A percentile compares a stretch with the other conserved stretches of the same genome.
Conservation (phyloP, 2,329 filamentous ascomycete genomes). For the Hypomyces perniciosus region DNA sequence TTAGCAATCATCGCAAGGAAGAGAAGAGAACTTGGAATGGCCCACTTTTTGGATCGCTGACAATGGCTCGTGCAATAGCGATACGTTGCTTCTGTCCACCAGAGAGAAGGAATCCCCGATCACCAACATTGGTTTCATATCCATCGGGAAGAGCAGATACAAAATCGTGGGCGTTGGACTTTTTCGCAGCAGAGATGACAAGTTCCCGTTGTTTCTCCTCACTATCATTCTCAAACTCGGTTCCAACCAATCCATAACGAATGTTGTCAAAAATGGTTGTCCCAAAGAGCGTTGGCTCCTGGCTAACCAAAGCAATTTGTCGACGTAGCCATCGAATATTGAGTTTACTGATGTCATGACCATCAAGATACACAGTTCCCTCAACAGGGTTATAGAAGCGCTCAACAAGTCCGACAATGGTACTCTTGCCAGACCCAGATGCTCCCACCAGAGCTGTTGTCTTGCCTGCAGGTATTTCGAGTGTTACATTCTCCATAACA, state of each 20-base stretch:
- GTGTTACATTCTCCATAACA: conserved; percentile 77
- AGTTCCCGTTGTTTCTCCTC: conserved; percentile 64
- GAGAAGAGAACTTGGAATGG: neutral
- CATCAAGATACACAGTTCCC: conserved; percentile 75
- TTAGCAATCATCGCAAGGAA: neutral
- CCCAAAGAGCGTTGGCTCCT: conserved; percentile 86
- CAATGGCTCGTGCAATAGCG: conserved; percentile 84
- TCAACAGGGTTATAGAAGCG: conserved; percentile 88
- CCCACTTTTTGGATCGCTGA: conserved; percentile 76
- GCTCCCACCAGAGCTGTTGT: conserved; percentile 90
- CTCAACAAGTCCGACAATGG: conserved; percentile 87
- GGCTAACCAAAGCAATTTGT: conserved; percentile 86
- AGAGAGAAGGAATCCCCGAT: conserved; percentile 85
- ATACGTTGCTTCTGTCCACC: conserved; percentile 97
- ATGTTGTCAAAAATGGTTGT: conserved; percentile 90
- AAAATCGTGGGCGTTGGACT: conserved; percentile 93
- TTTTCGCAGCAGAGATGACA: conserved; percentile 75
- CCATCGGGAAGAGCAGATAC: conserved; percentile 74
- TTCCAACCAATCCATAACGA: conserved; percentile 82
- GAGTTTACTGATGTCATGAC: conserved; percentile 69
- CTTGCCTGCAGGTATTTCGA: conserved; percentile 80
- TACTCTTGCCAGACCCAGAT: conserved; percentile 91
- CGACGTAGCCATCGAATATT: conserved; percentile 89
- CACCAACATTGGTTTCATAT: conserved; percentile 92
- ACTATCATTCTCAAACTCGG: conserved; percentile 59